These are phyloP conservation scores for Lactifluus volemus DNA, from an alignment of 768 basidiomycete genomes.

Conservation along the genomic window DNA sequence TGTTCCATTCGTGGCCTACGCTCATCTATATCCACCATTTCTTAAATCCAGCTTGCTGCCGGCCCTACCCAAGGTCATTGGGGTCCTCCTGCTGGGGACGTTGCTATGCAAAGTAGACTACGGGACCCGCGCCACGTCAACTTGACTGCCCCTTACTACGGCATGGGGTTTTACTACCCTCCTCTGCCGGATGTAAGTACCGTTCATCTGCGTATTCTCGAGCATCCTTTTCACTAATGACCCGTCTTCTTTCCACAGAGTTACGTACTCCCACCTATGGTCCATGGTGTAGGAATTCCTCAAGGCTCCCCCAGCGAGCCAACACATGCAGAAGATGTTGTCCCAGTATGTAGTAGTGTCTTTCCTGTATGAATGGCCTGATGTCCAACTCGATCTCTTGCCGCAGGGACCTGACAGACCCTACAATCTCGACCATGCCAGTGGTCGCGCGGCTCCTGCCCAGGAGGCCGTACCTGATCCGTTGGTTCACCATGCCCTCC, in stretches of 20 bases:
- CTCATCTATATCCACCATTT: conserved; percentile 30
- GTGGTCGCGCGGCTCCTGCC: not conserved
- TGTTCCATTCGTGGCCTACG: not conserved
- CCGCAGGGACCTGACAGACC: not conserved
- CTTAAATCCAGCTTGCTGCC: not conserved
- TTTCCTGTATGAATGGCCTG: not conserved
- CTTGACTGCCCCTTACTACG: not conserved
- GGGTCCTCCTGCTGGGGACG: not conserved
- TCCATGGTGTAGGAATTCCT: not conserved
- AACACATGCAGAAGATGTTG: no score
- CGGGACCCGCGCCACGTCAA: not conserved
- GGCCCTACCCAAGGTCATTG: not conserved
- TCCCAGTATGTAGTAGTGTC: not conserved
- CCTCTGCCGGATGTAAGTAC: not conserved
- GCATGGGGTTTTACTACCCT: not conserved
- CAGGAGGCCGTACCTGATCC: not conserved
- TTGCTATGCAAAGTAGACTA: not conserved
- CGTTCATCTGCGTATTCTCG: not conserved
- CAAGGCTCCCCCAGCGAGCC: not conserved
- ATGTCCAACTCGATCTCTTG: not conserved
- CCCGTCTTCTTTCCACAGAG: not conserved
- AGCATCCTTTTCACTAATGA: not conserved
- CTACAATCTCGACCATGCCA: not conserved
- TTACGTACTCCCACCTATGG: not conserved
- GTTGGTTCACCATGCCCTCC: not conserved